Evolutionary conservation across 139 green algal genomes (phyloP).

Genomic region (Coelastrella sp.): DNA sequence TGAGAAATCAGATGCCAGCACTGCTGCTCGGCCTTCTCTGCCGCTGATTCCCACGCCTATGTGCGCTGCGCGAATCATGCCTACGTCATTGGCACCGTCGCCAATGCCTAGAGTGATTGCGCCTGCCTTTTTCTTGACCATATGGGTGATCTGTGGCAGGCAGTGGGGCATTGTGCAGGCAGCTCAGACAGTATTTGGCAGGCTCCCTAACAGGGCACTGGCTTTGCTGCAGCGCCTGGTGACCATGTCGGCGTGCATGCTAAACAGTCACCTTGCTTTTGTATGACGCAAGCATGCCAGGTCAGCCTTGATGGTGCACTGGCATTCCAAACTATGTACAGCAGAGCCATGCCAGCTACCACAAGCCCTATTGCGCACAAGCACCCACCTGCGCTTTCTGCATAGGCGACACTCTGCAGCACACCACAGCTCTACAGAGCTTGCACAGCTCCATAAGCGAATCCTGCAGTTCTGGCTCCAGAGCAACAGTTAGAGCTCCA

Average conservation of each 20-base stretch:
- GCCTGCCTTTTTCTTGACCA: conserved; percentile 75
- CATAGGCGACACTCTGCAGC: conserved; percentile 78
- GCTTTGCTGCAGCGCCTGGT: too few relatives aligned
- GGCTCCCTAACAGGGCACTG: neutral
- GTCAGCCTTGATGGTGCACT: too few relatives aligned
- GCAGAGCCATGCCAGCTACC: too few relatives aligned
- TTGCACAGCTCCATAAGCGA: conserved; percentile 73
- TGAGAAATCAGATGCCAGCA: conserved; percentile 94
- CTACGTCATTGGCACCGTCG: conserved; percentile 94
- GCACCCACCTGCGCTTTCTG: conserved; percentile 72
- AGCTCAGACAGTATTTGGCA: neutral
- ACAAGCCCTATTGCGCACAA: too few relatives aligned
- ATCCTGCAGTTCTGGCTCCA: conserved; percentile 61
- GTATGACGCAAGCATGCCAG: too few relatives aligned
- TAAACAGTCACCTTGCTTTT: too few relatives aligned
- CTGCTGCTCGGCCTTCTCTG: conserved; percentile 93
- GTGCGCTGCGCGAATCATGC: conserved; percentile 96
- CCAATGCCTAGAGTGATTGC: conserved; percentile 82
- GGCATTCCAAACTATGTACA: too few relatives aligned
- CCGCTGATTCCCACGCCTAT: conserved; percentile 97
- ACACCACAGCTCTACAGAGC: conserved; percentile 80
- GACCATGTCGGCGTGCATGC: too few relatives aligned
- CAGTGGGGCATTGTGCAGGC: neutral
- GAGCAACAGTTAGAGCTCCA: conserved; percentile 61
- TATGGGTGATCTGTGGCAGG: conserved; percentile 62